These are phyloP conservation scores for Mediolabrus comicus DNA, from an alignment of 108 stramenopile species.

Conservation along the genomic window DNA sequence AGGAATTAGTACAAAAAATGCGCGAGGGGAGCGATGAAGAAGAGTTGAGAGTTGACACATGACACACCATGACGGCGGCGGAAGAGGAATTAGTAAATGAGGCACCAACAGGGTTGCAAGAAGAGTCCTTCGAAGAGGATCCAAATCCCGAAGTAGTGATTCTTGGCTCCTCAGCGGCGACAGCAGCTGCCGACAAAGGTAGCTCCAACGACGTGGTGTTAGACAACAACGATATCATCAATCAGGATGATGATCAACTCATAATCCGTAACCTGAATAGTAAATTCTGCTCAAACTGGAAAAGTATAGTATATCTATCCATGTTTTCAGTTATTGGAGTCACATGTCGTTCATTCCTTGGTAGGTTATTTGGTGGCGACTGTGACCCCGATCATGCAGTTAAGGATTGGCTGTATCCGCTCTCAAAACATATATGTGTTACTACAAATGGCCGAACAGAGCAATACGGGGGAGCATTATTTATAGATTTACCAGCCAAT, in stretches of 20 bases:
- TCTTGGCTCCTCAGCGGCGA: too few relatives aligned
- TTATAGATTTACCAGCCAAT: constrained; percentile 68
- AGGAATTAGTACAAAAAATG: too few relatives aligned
- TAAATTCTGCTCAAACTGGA: not conserved
- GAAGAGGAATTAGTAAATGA: too few relatives aligned
- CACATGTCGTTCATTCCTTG: constrained; percentile 47
- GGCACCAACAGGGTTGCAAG: too few relatives aligned
- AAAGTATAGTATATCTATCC: constrained; percentile 47
- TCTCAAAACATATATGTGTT: constrained; percentile 54
- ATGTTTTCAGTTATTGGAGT: constrained; percentile 55
- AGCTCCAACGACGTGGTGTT: too few relatives aligned
- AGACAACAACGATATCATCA: too few relatives aligned
- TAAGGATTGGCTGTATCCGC: constrained; percentile 54
- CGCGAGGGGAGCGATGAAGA: too few relatives aligned
- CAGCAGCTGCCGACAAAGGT: too few relatives aligned
- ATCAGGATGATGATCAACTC: not conserved
- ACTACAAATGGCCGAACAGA: constrained; percentile 57
- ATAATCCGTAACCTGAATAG: not conserved
- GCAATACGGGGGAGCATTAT: constrained; percentile 76
- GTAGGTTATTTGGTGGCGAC: constrained; percentile 66
- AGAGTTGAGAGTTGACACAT: too few relatives aligned
- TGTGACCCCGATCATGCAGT: constrained; percentile 46
- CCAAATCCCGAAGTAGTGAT: too few relatives aligned
- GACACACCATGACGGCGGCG: too few relatives aligned
- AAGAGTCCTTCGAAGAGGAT: too few relatives aligned